Conservation (phyloP, 345 rosid species). For the Hibiscus tridactylites region DNA sequence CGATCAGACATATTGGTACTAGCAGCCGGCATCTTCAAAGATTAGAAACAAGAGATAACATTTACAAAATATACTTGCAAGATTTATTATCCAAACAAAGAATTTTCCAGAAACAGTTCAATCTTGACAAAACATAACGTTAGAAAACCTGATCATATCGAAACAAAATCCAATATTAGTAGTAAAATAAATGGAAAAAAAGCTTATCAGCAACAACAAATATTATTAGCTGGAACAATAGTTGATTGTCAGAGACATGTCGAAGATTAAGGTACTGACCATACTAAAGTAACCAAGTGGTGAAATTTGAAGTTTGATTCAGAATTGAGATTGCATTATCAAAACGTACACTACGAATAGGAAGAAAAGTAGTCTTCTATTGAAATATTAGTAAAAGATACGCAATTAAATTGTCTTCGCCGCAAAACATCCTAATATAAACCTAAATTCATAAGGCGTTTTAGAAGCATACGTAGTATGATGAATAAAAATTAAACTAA, state of each 20-base stretch:
- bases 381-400: not conserved
- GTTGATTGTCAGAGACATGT: not conserved
- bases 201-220: not conserved
- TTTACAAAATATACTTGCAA: not conserved
- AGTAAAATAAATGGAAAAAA: not conserved
- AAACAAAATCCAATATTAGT: not conserved
- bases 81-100: not conserved
- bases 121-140: not conserved
- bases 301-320: not conserved
- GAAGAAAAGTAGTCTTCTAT: not conserved
- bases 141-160: not conserved
- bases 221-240: not conserved
- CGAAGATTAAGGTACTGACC: not conserved
- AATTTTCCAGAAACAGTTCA: not conserved
- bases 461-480: not conserved
- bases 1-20: slow-evolving; percentile 25
- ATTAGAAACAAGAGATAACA: not conserved
- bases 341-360: not conserved
- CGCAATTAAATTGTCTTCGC: not conserved
- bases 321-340: not conserved
- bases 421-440: not conserved
- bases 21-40: slow-evolving; percentile 47
- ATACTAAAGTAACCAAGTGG: not conserved
- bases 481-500: too few species aligned
- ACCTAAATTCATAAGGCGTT: not conserved